Evolutionary conservation across 192 early-diverging fungal species (phyloP).

Genomic region (Coemansia sp.): DNA sequence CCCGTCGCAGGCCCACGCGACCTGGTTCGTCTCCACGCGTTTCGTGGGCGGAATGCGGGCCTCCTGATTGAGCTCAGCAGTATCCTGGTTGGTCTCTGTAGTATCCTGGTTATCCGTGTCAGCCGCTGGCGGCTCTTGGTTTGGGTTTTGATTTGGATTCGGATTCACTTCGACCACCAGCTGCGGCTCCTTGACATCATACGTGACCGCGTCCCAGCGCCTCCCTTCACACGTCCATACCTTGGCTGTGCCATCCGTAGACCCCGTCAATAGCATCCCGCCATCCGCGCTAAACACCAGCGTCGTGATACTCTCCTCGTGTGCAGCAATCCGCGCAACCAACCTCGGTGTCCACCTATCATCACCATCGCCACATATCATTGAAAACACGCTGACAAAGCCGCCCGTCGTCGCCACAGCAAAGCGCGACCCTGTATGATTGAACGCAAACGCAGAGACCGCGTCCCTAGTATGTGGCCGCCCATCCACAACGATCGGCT

Average conservation of each 20-base stretch:
- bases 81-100: background rate
- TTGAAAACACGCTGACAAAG: slow-evolving; percentile 72
- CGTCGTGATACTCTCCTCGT: slow-evolving; percentile 71
- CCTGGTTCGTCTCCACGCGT: slow-evolving; percentile 54
- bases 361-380: slow-evolving; percentile 42
- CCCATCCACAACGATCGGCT: slow-evolving; percentile 57
- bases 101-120: too few relatives aligned
- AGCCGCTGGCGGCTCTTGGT: too few relatives aligned
- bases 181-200: slow-evolving; percentile 40
- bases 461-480: slow-evolving; percentile 53
- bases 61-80: background rate
- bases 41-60: slow-evolving; percentile 9
- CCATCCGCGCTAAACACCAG: slow-evolving; percentile 71
- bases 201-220: slow-evolving; percentile 59
- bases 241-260: slow-evolving; percentile 73
- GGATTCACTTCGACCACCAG: background rate
- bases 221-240: slow-evolving; percentile 61
- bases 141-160: background rate
- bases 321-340: slow-evolving; percentile 64
- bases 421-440: slow-evolving; percentile 74
- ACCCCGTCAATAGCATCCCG: slow-evolving; percentile 68
- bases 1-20: slow-evolving; percentile 75
- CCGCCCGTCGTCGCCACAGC: slow-evolving; percentile 77
- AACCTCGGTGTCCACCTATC: slow-evolving; percentile 40
- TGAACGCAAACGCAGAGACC: slow-evolving; percentile 67